A percentile compares a stretch with the other conserved stretches of the same genome.
These are phyloP conservation scores for Escovopsis weberi DNA, from an alignment of 2,329 filamentous ascomycete genomes.

Conservation along the genomic window DNA sequence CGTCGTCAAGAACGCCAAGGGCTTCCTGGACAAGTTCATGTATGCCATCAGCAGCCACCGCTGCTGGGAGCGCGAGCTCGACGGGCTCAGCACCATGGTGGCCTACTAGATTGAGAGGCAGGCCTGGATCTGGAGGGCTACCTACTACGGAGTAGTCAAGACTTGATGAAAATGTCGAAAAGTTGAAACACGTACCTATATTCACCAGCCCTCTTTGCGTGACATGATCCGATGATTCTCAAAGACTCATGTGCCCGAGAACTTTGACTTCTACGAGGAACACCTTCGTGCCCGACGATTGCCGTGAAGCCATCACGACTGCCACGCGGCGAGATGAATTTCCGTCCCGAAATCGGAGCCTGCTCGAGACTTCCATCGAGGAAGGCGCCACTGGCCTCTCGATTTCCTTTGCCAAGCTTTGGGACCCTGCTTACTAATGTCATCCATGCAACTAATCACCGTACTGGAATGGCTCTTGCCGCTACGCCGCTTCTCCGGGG, in stretches of 20 bases:
- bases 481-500: no score
- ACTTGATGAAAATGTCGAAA: background rate
- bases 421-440: no score
- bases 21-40: conserved; percentile 58
- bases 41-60: conserved; percentile 56
- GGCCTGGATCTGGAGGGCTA: background rate
- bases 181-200: background rate
- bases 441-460: no score
- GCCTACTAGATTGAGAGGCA: conserved; percentile 46
- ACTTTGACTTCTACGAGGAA: background rate
- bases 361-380: no score
- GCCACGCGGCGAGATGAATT: background rate
- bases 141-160: background rate
- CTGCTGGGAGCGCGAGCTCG: conserved; percentile 59
- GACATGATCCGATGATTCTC: background rate
- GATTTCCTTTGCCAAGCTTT: no score
- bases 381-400: no score
- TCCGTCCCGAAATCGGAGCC: no score
- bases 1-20: conserved; percentile 51
- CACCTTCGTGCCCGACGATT: background rate
- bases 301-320: background rate
- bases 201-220: background rate
- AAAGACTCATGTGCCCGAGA: no score
- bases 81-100: conserved; percentile 51
- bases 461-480: no score